Percentiles rank a stretch among this genome's conserved stretches.
phyloP scores from a whole-genome alignment of 2,329 filamentous ascomycete genomes.

The Camptophora hylomeconis region DNA sequence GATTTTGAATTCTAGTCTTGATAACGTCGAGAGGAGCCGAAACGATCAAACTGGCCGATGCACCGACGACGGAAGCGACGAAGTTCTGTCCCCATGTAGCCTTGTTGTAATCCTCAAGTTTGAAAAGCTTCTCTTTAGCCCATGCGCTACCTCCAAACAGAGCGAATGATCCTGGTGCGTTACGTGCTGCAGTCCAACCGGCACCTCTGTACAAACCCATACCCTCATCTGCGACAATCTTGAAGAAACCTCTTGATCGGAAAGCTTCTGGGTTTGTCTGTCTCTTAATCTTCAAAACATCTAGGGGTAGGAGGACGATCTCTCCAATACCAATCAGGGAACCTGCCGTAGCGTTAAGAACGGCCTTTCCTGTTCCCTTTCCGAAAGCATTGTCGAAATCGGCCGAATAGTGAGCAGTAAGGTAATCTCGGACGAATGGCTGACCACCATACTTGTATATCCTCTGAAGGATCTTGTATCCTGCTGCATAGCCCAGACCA shows the following conservation, averaged over 20 bases:
- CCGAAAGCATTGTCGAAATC: conserved; percentile 84
- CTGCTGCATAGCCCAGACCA: conserved; percentile 89
- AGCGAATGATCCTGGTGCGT: conserved; percentile 92
- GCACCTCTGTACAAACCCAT: conserved; percentile 92
- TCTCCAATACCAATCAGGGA: conserved; percentile 94
- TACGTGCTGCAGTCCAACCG: conserved; percentile 94
- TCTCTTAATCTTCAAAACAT: conserved; percentile 98
- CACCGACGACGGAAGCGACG: conserved; percentile 86
- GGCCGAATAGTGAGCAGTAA: conserved; percentile 64
- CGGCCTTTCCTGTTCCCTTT: conserved; percentile 93
- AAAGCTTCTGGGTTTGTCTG: conserved; percentile 99
- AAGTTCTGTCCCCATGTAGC: conserved; percentile 95
- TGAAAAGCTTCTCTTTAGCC: conserved; percentile 91
- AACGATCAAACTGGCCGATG: conserved; percentile 85
- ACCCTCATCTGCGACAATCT: conserved; percentile 84
- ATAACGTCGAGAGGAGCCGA: conserved; percentile 95
- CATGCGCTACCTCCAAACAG: conserved; percentile 96
- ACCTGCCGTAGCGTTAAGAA: conserved; percentile 94
- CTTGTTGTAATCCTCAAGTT: conserved; percentile 85
- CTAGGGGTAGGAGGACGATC: conserved; percentile 85
- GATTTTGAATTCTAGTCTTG: conserved; percentile 96
- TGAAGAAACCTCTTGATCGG: conserved; percentile 78
- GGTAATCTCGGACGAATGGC: conserved; percentile 84
- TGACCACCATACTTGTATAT: conserved; percentile 99
- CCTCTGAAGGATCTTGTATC: conserved; percentile 93